Percentiles rank a stretch among this genome's conserved stretches.
Evolutionary conservation across 1,284 basidiomycete genomes (phyloP).

Genomic region (Cutaneotrichosporon daszewskae): DNA sequence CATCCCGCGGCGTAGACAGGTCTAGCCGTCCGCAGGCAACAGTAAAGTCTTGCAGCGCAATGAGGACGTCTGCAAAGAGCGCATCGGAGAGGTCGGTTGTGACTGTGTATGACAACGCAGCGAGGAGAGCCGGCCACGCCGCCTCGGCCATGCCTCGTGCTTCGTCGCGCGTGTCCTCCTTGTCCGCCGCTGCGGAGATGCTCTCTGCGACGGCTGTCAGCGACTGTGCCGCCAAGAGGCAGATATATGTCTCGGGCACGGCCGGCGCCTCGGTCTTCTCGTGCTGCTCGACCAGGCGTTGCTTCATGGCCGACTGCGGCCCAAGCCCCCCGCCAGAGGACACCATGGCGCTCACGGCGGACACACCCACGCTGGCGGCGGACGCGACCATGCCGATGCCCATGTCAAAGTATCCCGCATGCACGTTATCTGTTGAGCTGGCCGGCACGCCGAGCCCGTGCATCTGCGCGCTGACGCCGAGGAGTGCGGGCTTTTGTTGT

Average conservation of each 20-base stretch:
- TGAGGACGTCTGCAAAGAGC: constrained; percentile 63
- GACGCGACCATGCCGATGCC: constrained; percentile 77
- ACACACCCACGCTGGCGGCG: constrained; percentile 72
- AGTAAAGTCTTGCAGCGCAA: constrained; percentile 75
- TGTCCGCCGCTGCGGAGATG: constrained; percentile 60
- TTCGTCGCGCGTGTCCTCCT: constrained; percentile 45
- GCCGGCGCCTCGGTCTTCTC: constrained; percentile 91
- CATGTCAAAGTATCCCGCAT: constrained; percentile 54
- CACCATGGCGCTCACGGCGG: constrained; percentile 62
- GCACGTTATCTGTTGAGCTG: constrained; percentile 20
- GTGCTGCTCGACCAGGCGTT: constrained; percentile 91
- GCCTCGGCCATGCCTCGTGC: constrained; percentile 71
- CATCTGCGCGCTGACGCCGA: constrained; percentile 74
- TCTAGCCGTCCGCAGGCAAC: constrained; percentile 84
- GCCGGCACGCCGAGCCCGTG: constrained; percentile 62
- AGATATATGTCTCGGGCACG: constrained; percentile 87
- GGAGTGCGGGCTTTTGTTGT: constrained; percentile 75
- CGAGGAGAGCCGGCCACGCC: constrained; percentile 84
- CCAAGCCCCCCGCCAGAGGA: constrained; percentile 62
- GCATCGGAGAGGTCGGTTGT: constrained; percentile 72
- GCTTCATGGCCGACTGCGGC: constrained; percentile 68
- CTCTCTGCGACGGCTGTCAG: constrained; percentile 82
- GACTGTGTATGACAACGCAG: constrained; percentile 80
- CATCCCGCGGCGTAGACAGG: constrained; percentile 80
- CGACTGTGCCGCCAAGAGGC: constrained; percentile 83